These are phyloP conservation scores for Coleophoma cylindrospora DNA, from an alignment of 2,329 filamentous ascomycete genomes.

Conservation along the genomic window DNA sequence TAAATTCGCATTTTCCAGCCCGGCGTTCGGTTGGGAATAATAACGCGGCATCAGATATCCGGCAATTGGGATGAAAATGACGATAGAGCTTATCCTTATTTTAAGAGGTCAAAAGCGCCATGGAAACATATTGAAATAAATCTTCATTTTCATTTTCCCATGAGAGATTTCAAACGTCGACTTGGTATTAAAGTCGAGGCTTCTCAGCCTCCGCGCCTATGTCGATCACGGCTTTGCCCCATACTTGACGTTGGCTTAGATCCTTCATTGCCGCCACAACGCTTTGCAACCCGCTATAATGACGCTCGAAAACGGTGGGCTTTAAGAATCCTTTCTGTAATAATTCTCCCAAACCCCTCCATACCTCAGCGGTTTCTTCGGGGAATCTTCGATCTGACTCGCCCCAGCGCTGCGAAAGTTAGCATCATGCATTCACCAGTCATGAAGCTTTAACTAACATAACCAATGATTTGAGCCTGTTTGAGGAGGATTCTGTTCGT, in stretches of 20 bases:
- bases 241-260: conserved; percentile 42
- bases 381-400: conserved; percentile 47
- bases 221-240: conserved; percentile 51
- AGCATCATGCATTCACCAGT: background rate
- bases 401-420: conserved; percentile 41
- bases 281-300: conserved; percentile 44
- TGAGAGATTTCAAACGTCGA: background rate
- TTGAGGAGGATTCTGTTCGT: conserved; percentile 51
- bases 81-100: conserved; percentile 4
- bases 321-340: conserved; percentile 41
- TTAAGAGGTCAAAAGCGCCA: no score
- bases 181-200: background rate
- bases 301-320: conserved; percentile 42
- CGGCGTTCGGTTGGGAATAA: conserved; percentile 14
- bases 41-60: conserved; percentile 16
- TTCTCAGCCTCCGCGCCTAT: conserved; percentile 19
- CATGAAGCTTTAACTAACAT: conserved; percentile 31
- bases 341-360: conserved; percentile 44
- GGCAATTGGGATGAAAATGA: conserved; percentile 11
- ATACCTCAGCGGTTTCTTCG: conserved; percentile 39
- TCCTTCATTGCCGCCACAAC: conserved; percentile 46
- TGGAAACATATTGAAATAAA: no score
- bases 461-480: conserved; percentile 46
- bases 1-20: conserved; percentile 15
- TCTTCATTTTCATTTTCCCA: no score